A percentile compares a stretch with the other conserved stretches of the same genome.
Evolutionary conservation across 495 filamentous ascomycete genomes (phyloP).

Genomic region (Hypoxylon trugodes): DNA sequence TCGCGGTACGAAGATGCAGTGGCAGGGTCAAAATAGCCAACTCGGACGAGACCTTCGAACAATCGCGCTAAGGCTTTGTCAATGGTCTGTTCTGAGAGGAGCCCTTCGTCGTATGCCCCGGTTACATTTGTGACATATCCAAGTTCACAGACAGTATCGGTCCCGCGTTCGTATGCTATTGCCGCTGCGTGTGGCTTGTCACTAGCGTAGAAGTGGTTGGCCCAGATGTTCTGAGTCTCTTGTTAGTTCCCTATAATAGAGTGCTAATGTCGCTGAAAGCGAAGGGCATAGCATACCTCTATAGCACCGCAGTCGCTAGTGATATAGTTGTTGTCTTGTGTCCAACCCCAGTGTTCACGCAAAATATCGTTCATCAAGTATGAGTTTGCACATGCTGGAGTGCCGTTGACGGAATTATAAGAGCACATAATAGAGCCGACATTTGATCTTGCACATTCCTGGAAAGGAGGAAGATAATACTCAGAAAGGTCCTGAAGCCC

Average conservation of each 20-base stretch:
- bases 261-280: too few relatives aligned
- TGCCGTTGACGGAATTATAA: neutral
- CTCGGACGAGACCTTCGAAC: neutral
- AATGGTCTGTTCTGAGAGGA: too few relatives aligned
- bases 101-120: too few relatives aligned
- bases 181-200: too few relatives aligned
- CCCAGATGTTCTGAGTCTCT: too few relatives aligned
- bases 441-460: neutral
- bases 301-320: neutral
- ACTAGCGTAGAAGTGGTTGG: too few relatives aligned
- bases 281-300: neutral
- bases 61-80: neutral
- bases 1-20: neutral
- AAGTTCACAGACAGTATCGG: too few relatives aligned
- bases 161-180: too few relatives aligned
- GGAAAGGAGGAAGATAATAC: neutral
- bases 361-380: neutral
- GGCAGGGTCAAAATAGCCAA: neutral
- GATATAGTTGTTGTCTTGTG: neutral
- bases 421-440: slow-evolving; percentile 2
- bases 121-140: too few relatives aligned
- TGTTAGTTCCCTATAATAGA: too few relatives aligned
- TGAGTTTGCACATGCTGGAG: neutral
- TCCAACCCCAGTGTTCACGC: slow-evolving; percentile 2
- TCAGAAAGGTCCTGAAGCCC: neutral